Conservation (phyloP, 768 basidiomycete species). For the Xanthoconium stramineum region DNA sequence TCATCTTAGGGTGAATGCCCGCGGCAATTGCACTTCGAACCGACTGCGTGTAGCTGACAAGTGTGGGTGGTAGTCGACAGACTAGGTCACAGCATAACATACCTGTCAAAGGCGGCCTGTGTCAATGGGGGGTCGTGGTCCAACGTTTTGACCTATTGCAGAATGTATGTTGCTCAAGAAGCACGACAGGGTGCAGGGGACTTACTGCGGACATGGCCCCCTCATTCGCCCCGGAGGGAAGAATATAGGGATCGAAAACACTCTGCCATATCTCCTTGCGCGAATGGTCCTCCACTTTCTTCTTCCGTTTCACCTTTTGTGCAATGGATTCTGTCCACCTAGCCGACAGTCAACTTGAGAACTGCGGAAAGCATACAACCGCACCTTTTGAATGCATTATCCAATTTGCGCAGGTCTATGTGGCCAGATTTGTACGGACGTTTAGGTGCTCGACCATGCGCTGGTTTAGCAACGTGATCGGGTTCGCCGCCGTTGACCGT, state of each 20-base stretch:
- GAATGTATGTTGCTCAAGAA: constrained; percentile 2
- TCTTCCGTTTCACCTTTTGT: constrained; percentile 79
- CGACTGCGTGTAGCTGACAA: constrained; percentile 53
- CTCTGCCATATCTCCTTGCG: constrained; percentile 76
- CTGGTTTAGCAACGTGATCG: constrained; percentile 23
- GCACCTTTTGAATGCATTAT: constrained; percentile 80
- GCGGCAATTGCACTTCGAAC: constrained; percentile 68
- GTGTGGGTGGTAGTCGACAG: constrained; percentile 9
- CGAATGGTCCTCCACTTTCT: constrained; percentile 61
- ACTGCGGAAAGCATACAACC: constrained; percentile 6
- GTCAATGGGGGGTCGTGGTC: constrained; percentile 80
- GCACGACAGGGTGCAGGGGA: neutral
- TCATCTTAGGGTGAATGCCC: constrained; percentile 89
- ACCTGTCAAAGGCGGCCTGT: constrained; percentile 69
- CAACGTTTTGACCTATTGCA: constrained; percentile 64
- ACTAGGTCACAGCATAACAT: constrained; percentile 26
- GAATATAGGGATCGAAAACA: constrained; percentile 67
- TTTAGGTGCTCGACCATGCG: constrained; percentile 28
- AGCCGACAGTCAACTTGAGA: neutral
- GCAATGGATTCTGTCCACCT: constrained; percentile 89
- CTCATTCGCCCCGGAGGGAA: constrained; percentile 31
- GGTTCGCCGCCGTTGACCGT: constrained; percentile 33
- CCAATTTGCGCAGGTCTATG: constrained; percentile 77
- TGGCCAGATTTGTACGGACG: constrained; percentile 49
- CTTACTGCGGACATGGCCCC: constrained; percentile 23